Percentiles rank a stretch among this genome's conserved stretches.
Evolutionary conservation across 2,329 filamentous ascomycete genomes (phyloP).

Genomic region (Eutypella sp.): DNA sequence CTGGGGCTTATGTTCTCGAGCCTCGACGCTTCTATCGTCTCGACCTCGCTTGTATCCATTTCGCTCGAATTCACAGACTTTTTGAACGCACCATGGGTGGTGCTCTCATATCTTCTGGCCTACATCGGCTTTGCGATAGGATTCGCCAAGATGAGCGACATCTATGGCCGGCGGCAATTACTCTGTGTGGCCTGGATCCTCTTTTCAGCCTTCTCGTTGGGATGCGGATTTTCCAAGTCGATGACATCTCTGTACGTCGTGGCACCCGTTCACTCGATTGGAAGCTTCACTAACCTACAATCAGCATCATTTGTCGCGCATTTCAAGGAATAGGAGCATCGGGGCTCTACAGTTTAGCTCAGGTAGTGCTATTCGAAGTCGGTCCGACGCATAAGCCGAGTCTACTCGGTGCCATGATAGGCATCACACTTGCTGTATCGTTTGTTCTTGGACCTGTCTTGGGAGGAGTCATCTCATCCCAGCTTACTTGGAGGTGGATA

Average conservation of each 20-base stretch:
- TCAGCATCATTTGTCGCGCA: constrained; percentile 52
- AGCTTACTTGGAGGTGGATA: constrained; percentile 52
- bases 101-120: constrained; percentile 51
- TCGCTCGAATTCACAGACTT: constrained; percentile 48
- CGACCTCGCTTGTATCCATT: constrained; percentile 53
- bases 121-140: constrained; percentile 56
- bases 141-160: constrained; percentile 55
- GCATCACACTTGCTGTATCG: constrained; percentile 50
- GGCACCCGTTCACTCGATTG: not conserved
- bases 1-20: constrained; percentile 52
- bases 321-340: constrained; percentile 58
- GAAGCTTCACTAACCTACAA: constrained; percentile 7
- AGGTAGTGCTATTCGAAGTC: constrained; percentile 53
- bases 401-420: constrained; percentile 50
- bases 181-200: constrained; percentile 47
- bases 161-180: constrained; percentile 50
- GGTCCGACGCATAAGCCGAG: constrained; percentile 48
- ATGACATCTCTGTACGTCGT: constrained; percentile 47
- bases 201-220: constrained; percentile 51
- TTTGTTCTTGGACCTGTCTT: constrained; percentile 56
- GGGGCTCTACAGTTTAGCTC: constrained; percentile 55
- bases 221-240: constrained; percentile 43
- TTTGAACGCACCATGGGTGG: constrained; percentile 48
- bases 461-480: constrained; percentile 51
- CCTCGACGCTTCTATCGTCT: constrained; percentile 54